These are phyloP conservation scores for Neodidymelliopsis sp. DNA, from an alignment of 2,329 filamentous ascomycete genomes.

Conservation along the genomic window DNA sequence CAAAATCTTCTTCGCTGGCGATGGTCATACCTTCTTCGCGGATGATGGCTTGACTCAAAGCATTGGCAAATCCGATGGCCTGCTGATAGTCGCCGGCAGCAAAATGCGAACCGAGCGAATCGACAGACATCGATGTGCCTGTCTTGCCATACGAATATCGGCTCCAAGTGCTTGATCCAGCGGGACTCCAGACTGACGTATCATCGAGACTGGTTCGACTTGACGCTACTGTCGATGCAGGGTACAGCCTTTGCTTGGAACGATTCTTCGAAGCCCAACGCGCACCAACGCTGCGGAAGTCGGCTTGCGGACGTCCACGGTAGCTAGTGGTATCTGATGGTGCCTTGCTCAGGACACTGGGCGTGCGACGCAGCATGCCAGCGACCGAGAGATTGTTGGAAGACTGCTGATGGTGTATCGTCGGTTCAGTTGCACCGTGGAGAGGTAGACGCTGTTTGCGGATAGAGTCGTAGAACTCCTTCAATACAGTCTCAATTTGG, in stretches of 20 bases:
- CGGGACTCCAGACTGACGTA: conserved; percentile 89
- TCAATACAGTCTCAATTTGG: conserved; percentile 88
- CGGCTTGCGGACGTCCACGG: conserved; percentile 72
- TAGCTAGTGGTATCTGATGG: conserved; percentile 81
- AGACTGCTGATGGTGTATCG: conserved; percentile 54
- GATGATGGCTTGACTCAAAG: conserved; percentile 94
- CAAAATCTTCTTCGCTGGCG: conserved; percentile 63
- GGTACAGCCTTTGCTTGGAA: conserved; percentile 78
- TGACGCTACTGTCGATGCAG: conserved; percentile 82
- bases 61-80: conserved; percentile 96
- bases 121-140: conserved; percentile 88
- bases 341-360: conserved; percentile 90
- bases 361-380: conserved; percentile 80
- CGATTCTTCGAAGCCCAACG: conserved; percentile 87
- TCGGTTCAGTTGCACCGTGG: conserved; percentile 70
- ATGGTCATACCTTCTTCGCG: conserved; percentile 77
- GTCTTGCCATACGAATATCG: conserved; percentile 91
- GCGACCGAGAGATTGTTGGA: conserved; percentile 72
- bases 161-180: conserved; percentile 92
- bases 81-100: conserved; percentile 87
- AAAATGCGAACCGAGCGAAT: conserved; percentile 82
- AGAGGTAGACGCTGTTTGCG: conserved; percentile 85
- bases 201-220: conserved; percentile 96
- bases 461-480: conserved; percentile 90
- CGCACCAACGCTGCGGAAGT: conserved; percentile 68